A percentile compares a stretch with the other conserved stretches of the same genome.
These are phyloP conservation scores for Taiozyma sp. DNA, from an alignment of 1,139 yeast genomes.

Conservation along the genomic window DNA sequence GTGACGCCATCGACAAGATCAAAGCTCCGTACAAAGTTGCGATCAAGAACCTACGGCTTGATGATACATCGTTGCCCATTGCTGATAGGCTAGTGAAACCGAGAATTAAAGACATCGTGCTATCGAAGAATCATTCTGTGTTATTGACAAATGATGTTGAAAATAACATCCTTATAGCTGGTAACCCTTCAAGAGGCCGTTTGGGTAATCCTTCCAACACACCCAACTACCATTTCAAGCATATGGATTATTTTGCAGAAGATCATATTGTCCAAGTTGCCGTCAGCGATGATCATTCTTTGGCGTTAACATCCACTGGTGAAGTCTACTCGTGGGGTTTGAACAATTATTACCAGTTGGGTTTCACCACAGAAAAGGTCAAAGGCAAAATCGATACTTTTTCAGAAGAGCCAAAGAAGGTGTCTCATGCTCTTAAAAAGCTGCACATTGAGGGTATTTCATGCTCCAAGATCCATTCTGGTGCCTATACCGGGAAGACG, in stretches of 20 bases:
- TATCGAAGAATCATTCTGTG: constrained; percentile 68
- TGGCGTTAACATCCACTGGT: constrained; percentile 48
- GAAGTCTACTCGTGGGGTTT: constrained; percentile 76
- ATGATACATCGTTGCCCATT: constrained; percentile 25
- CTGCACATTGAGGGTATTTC: constrained; percentile 46
- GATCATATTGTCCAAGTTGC: constrained; percentile 39
- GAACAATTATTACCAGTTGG: constrained; percentile 63
- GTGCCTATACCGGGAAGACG: constrained; percentile 50
- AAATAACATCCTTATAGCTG: constrained; percentile 54
- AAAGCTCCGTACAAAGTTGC: constrained; percentile 29
- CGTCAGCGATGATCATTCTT: constrained; percentile 63
- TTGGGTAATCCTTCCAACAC: constrained; percentile 49
- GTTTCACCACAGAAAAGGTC: constrained; percentile 39
- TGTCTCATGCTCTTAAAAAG: constrained; percentile 41
- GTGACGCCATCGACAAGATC: constrained; percentile 56
- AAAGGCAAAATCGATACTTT: constrained; percentile 26
- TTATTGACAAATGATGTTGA: constrained; percentile 45
- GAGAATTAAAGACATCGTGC: constrained; percentile 30
- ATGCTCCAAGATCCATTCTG: constrained; percentile 67
- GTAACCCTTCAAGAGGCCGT: constrained; percentile 69
- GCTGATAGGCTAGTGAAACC: constrained; percentile 33
- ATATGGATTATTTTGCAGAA: constrained; percentile 31
- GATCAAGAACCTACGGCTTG: constrained; percentile 23
- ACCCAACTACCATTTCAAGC: constrained; percentile 37
- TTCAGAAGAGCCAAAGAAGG: constrained; percentile 41